These are phyloP conservation scores for Cyclocybe aegerita DNA, from an alignment of 768 basidiomycete species.

Conservation along the genomic window DNA sequence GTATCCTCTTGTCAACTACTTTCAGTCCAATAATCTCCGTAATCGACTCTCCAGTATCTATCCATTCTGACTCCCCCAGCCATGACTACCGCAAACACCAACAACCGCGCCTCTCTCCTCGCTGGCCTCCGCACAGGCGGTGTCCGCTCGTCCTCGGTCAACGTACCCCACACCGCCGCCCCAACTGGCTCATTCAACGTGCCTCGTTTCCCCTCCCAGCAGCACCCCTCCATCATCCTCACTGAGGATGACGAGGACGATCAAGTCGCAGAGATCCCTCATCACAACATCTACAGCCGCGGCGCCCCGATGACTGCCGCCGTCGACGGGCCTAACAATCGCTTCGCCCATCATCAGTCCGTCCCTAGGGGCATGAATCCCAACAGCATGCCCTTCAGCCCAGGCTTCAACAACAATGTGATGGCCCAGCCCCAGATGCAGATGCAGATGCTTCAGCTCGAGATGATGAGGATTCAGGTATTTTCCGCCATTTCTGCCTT, in stretches of 20 bases:
- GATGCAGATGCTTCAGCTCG: constrained; percentile 84
- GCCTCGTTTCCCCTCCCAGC: constrained; percentile 51
- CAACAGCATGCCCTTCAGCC: constrained; percentile 55
- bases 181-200: constrained; percentile 64
- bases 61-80: constrained; percentile 25
- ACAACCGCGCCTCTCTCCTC: constrained; percentile 80
- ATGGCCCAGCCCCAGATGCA: constrained; percentile 55
- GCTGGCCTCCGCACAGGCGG: constrained; percentile 88
- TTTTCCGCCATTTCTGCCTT: constrained; percentile 8
- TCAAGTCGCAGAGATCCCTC: constrained; percentile 56
- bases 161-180: constrained; percentile 68
- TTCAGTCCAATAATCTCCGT: constrained; percentile 37
- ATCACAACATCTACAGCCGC: constrained; percentile 43
- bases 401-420: constrained; percentile 44
- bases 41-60: constrained; percentile 29
- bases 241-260: constrained; percentile 62
- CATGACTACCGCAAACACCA: constrained; percentile 50
- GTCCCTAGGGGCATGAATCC: constrained; percentile 46
- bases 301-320: constrained; percentile 67
- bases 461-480: constrained; percentile 81
- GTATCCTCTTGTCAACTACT: constrained; percentile 31
- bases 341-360: constrained; percentile 64
- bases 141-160: constrained; percentile 70
- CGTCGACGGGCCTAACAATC: constrained; percentile 65
- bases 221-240: constrained; percentile 38